Conservation (phyloP, 2,329 filamentous ascomycete genomes). For the Fusarium sp. region DNA sequence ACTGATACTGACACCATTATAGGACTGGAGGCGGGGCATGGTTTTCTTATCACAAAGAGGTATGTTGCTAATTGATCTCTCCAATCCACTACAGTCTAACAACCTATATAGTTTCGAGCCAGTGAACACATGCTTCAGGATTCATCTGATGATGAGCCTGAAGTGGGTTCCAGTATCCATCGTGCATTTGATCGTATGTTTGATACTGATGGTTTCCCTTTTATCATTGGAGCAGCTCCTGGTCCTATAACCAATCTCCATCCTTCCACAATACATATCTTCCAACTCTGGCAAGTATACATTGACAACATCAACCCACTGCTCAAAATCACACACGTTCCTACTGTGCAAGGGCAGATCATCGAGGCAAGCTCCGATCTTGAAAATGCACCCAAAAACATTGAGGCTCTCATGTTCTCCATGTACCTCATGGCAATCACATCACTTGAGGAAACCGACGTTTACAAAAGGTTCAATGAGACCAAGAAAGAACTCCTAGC, state of each 20-base stretch:
- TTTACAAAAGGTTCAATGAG: constrained; percentile 63
- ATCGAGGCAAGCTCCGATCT: constrained; percentile 70
- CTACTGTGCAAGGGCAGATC: constrained; percentile 72
- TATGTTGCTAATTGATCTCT: constrained; percentile 41
- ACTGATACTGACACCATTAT: constrained; percentile 15
- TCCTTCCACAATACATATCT: constrained; percentile 68
- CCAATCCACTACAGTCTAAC: constrained; percentile 8
- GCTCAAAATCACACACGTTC: constrained; percentile 74
- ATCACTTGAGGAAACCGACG: constrained; percentile 68
- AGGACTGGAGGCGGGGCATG: constrained; percentile 48
- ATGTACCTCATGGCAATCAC: constrained; percentile 70
- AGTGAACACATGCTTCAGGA: constrained; percentile 61
- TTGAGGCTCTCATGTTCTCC: constrained; percentile 76
- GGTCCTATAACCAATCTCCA: constrained; percentile 60
- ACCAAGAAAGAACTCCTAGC: constrained; percentile 61
- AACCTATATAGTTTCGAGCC: constrained; percentile 58
- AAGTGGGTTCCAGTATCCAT: constrained; percentile 64
- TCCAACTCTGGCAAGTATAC: constrained; percentile 76
- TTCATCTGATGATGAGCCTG: constrained; percentile 69
- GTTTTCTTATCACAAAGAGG: constrained; percentile 65
- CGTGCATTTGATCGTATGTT: constrained; percentile 71
- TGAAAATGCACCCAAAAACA: constrained; percentile 62
- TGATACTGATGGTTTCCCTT: constrained; percentile 67
- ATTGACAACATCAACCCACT: constrained; percentile 76
- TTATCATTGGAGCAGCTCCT: constrained; percentile 61